Percentiles rank a stretch among this genome's conserved stretches.
Evolutionary conservation across 768 basidiomycete genomes (phyloP).

Genomic region (Collybia sordida): DNA sequence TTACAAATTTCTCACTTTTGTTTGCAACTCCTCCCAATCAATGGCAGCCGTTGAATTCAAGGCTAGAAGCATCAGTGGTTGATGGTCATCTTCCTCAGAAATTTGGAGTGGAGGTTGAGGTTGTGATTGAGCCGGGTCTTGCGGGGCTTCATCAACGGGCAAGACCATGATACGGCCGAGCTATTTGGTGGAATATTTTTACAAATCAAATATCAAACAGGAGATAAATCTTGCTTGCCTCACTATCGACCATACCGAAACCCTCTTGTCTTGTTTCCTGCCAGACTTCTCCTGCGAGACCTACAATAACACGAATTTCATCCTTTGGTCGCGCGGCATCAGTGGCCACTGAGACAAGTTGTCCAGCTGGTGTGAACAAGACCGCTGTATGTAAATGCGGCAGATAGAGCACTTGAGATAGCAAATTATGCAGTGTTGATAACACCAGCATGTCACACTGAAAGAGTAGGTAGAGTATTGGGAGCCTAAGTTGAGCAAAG

Average conservation of each 20-base stretch:
- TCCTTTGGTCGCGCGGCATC: conserved; percentile 63
- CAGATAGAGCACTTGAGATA: conserved; percentile 59
- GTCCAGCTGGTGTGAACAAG: conserved; percentile 71
- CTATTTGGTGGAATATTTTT: conserved; percentile 30
- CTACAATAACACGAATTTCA: conserved; percentile 70
- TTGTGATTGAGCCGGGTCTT: neutral
- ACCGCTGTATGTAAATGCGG: conserved; percentile 69
- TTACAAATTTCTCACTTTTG: conserved; percentile 46
- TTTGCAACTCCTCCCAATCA: conserved; percentile 65
- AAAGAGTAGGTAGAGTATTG: neutral
- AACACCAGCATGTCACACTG: conserved; percentile 60
- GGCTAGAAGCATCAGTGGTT: conserved; percentile 69
- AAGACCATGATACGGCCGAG: conserved; percentile 71
- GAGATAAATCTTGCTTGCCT: conserved; percentile 43
- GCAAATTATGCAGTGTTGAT: conserved; percentile 61
- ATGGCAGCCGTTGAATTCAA: conserved; percentile 60
- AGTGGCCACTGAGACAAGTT: conserved; percentile 66
- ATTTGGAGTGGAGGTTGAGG: neutral
- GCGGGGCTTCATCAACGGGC: conserved; percentile 48
- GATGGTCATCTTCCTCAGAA: conserved; percentile 25
- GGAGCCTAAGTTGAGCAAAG: neutral
- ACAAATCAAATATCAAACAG: conserved; percentile 4
- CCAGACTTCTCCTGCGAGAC: conserved; percentile 76
- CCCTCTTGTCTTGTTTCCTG: conserved; percentile 68
- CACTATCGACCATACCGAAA: conserved; percentile 74